Evolutionary conservation across 2,329 filamentous ascomycete genomes (phyloP), one percentile per base, ranked within the genome.

Genomic region (Coniochaeta hoffmannii): DNA sequence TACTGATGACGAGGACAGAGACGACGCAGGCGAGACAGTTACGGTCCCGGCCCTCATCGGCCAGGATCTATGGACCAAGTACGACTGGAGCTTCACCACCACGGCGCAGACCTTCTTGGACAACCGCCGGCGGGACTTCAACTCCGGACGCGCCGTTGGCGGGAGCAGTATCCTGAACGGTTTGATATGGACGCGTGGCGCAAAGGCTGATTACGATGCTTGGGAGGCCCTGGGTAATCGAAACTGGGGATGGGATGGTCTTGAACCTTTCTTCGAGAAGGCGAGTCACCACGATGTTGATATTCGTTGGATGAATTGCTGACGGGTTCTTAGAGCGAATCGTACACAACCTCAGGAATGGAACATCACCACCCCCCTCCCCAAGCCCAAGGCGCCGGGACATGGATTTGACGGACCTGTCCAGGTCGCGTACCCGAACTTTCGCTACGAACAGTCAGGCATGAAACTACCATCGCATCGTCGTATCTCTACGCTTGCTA

Each of bases 241-340:
- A 3, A 24, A 50, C 12, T 75, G 73, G 73, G 68, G 69, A 22
- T 75, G 71, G 69, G 59, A 70, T 2, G 65, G 65, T 34, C 63
- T 81, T 6, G 62, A 75, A 1, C 76, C 73, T 0, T 80, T 79
- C 57, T 74, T 80, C 59, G 66, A 69, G 26, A 78, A 78, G 67
- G 75, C 74, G 31, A 53, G 30, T 12, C n/a, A 15, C 26, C 11
- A 38, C 1, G 7, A 11, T 6, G 5, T 3, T 12, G 8, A 1
- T 36, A 1, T 2, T 31, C 1, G 1, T 1, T 26, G 19, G 4
- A 3, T 51, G n/a, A 15, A 3, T 17, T 49, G 26, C 57, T 61
- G n/a, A 59, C 15, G 9, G 26, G 15, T 14, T n/a, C 11, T 12
- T 44, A 72, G 71, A 69, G 66, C 15, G 72, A 75, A 57, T 72